Evolutionary conservation across 2,329 filamentous ascomycete genomes (phyloP), one percentile per base, ranked within the genome.

Genomic region (Fusarium verticillioides): DNA sequence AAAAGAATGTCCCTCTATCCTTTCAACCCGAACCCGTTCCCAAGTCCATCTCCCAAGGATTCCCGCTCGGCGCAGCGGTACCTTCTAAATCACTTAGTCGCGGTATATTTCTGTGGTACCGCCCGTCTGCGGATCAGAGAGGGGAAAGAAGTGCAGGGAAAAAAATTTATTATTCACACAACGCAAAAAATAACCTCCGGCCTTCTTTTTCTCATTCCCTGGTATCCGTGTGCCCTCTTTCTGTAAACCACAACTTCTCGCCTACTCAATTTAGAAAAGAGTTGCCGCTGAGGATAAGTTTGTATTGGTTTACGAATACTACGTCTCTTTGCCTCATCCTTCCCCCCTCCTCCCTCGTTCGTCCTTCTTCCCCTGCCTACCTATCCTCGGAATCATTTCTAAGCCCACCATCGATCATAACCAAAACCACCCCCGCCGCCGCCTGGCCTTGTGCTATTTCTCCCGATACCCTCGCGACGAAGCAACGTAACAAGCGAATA

Each of bases 121-220:
- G 66, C 65, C 56, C 43, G 39, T 54, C 66, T 69, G 50, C 66
- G 52, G 66, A 69, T 69, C 66, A 58, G 52, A 63, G 72, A 72
- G 74, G 75, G 72, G 71, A 73, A 73, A 77, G 73, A 79, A 77
- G 81, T 43, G 46, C 40, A 82, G 34, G 54, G 79, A 83, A 83
- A 83, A 83, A 82, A 83, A 83, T 83, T 73, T 70, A 81, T 82
- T 82, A 78, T 80, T 82, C 81, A 81, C 81, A 82, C 78, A 83
- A 82, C 77, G 79, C 77, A 80, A 81, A 81, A 80, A 80, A 78
- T 78, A 81, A 78, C 77, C 77, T 80, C 74, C 75, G 78, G 63
- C 72, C 70, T 76, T 73, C 70, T 66, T 78, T 80, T 80, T 75
- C 73, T 73, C 71, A 63, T 73, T 65, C 59, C 50, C 66, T 66